Evolutionary conservation across 1,139 yeast genomes (phyloP), one percentile per base, ranked within the genome.

Genomic region (Yamadazyma buinensis): DNA sequence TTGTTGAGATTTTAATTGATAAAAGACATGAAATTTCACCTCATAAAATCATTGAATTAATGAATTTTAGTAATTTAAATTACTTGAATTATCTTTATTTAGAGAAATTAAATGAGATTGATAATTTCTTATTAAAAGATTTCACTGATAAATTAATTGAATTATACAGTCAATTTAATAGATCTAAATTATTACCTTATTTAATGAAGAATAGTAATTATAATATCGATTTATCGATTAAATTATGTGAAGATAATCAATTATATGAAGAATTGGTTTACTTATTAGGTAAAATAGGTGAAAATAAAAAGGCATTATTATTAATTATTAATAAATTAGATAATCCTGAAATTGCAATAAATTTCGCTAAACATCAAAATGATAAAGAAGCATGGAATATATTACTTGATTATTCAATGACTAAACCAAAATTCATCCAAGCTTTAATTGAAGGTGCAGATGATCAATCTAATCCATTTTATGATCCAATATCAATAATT

Each of bases 211-310:
- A 60, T 42, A 70, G 66, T 37, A 69, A 79, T 40, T 92, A 88
- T 57, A 76, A 84, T 43, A 73, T 87, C 28, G 85, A 79, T 33
- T 50, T 55, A 23, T 95, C 96, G 0, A 76, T 87, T 14, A 56
- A 61, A 8, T 55, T 82, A 1, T 86, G 95, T 48, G 80, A 80
- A 39, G 40, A 55, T 9, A 66, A 70, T 29, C 68, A 67, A 1
- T 59, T 63, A 32, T 71, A 69, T 23, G 78, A 82, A 31, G 97
- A 90, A 51, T 65, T 87, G 32, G 95, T 92, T 0, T 88, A 79
- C 48, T 59, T 92, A 24, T 70, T 87, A 42, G 95, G 96, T 7
- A 79, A 79, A 48, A 80, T 85, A 21, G 98, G 98, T 1, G 85
- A 85, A 44, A 79, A 82, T 40, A 75, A 73, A 43, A 72, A 76